These are phyloP conservation scores for Paragyromitra xinjiangensis DNA, from an alignment of 495 filamentous ascomycete species.

Conservation along the genomic window DNA sequence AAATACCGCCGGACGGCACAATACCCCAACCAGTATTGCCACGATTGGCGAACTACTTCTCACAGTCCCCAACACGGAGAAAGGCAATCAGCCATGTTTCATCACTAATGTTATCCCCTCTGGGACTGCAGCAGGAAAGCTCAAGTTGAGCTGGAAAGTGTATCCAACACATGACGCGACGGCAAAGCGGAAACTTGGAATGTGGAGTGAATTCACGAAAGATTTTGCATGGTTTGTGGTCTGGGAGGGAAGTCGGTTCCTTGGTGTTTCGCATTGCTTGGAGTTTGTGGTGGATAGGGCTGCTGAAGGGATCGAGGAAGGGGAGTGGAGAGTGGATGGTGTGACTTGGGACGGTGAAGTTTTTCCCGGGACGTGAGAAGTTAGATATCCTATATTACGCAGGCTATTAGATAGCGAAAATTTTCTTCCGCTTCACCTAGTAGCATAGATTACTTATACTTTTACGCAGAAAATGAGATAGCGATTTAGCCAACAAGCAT, in stretches of 20 bases:
- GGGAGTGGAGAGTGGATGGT: slow-evolving; percentile 52
- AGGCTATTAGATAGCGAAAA: neutral
- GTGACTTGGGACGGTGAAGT: slow-evolving; percentile 53
- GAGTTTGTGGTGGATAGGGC: slow-evolving; percentile 46
- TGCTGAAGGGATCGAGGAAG: slow-evolving; percentile 8
- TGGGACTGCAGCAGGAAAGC: slow-evolving; percentile 14
- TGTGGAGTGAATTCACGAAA: slow-evolving; percentile 51
- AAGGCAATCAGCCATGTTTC: slow-evolving; percentile 20
- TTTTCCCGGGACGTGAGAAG: slow-evolving; percentile 21
- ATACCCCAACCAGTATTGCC: slow-evolving; percentile 20
- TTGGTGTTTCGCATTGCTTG: slow-evolving; percentile 50
- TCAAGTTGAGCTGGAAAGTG: slow-evolving; percentile 50
- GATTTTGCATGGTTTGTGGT: slow-evolving; percentile 56
- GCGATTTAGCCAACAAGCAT: neutral
- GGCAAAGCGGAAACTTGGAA: slow-evolving; percentile 30
- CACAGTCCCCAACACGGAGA: slow-evolving; percentile 30
- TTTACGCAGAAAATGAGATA: neutral
- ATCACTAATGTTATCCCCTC: slow-evolving; percentile 32
- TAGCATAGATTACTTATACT: neutral
- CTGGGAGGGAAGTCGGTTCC: slow-evolving; percentile 33
- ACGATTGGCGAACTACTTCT: slow-evolving; percentile 47
- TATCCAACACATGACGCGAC: slow-evolving; percentile 26
- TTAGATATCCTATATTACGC: neutral
- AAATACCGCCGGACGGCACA: neutral
- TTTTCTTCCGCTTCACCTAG: too few species aligned